These are phyloP conservation scores for Pyrenochaeta sp. DNA, from an alignment of 2,329 filamentous ascomycete species.

Conservation along the genomic window DNA sequence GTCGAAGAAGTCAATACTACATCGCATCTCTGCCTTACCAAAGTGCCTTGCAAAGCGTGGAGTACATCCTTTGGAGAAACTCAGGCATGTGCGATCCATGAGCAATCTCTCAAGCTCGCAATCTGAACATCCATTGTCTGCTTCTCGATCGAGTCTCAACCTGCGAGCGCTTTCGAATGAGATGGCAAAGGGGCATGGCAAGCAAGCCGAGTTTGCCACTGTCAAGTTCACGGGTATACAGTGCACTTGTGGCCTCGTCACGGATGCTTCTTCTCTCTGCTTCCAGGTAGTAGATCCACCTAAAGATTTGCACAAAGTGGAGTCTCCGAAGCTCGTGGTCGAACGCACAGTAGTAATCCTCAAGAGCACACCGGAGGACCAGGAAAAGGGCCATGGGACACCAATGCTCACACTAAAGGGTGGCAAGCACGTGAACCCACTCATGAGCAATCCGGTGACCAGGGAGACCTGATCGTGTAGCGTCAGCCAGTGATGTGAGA, in stretches of 20 bases:
- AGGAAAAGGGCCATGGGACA: slow-evolving; percentile 27
- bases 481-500: neutral
- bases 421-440: slow-evolving; percentile 28
- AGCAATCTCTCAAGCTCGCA: slow-evolving; percentile 6
- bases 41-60: slow-evolving; percentile 17
- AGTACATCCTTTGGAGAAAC: slow-evolving; percentile 10
- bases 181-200: slow-evolving; percentile 19
- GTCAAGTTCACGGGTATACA: slow-evolving; percentile 31
- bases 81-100: slow-evolving; percentile 25
- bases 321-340: neutral
- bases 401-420: slow-evolving; percentile 20
- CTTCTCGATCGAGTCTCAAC: slow-evolving; percentile 17
- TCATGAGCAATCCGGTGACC: slow-evolving; percentile 24
- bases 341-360: slow-evolving; percentile 5
- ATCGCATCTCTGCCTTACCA: slow-evolving; percentile 17
- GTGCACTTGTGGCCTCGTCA: slow-evolving; percentile 30
- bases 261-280: slow-evolving; percentile 24
- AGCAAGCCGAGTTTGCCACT: slow-evolving; percentile 24
- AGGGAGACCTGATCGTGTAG: slow-evolving; percentile 7
- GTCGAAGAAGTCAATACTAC: slow-evolving; percentile 12
- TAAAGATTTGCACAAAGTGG: slow-evolving; percentile 1
- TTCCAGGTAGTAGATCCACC: slow-evolving; percentile 30
- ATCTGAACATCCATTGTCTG: neutral
- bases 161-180: slow-evolving; percentile 13
- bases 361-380: slow-evolving; percentile 20